These are phyloP conservation scores for Boletus smithii DNA, from an alignment of 1,284 basidiomycete species.

Conservation along the genomic window DNA sequence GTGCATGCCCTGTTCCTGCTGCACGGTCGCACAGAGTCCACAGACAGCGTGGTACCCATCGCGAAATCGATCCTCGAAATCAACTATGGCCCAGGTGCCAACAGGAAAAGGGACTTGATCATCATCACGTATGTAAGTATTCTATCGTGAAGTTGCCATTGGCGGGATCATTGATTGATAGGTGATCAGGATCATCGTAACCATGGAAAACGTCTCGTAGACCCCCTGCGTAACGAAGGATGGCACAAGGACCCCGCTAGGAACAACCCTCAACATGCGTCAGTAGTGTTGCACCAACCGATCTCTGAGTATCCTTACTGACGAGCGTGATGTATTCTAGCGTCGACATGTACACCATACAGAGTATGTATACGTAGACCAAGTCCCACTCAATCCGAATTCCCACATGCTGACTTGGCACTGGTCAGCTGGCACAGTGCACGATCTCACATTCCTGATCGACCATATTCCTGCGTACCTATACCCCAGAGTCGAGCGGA, in stretches of 20 bases:
- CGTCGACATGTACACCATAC: slow-evolving; percentile 72
- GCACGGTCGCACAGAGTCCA: slow-evolving; percentile 49
- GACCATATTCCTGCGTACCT: slow-evolving; percentile 78
- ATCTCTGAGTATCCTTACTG: slow-evolving; percentile 2
- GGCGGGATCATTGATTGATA: slow-evolving; percentile 1
- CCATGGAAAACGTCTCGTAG: slow-evolving; percentile 61
- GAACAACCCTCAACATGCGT: slow-evolving; percentile 66
- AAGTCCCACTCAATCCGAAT: background rate
- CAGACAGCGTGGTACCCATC: slow-evolving; percentile 29
- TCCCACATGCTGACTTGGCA: slow-evolving; percentile 4
- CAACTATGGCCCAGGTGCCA: slow-evolving; percentile 26
- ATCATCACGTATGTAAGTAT: slow-evolving; percentile 56
- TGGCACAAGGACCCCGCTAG: slow-evolving; percentile 47
- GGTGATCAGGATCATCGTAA: slow-evolving; percentile 69
- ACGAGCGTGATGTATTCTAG: slow-evolving; percentile 35
- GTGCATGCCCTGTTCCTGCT: slow-evolving; percentile 56
- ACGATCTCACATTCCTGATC: slow-evolving; percentile 77
- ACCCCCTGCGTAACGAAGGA: slow-evolving; percentile 50
- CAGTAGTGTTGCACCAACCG: slow-evolving; percentile 30
- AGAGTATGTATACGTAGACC: slow-evolving; percentile 44
- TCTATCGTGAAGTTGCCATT: background rate
- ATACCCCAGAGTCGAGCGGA: slow-evolving; percentile 67
- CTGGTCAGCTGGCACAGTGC: slow-evolving; percentile 61
- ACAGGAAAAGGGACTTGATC: slow-evolving; percentile 40
- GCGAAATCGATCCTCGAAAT: slow-evolving; percentile 34